Base-by-base conservation (phyloP, 345 rosid genomes). In the Salix suchowensis region DNA sequence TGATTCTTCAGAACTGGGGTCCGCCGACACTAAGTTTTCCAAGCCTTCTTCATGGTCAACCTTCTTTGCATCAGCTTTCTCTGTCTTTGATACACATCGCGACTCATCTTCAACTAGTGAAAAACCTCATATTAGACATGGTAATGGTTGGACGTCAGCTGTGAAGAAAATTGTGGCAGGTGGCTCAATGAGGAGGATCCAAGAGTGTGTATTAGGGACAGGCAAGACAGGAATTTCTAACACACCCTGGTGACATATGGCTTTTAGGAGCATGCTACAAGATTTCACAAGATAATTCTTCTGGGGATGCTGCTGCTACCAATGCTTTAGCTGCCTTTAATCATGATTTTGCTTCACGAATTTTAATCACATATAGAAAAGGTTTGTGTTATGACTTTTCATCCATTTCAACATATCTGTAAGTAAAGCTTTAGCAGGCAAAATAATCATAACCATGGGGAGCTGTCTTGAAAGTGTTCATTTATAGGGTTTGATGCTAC, bases 311-410 rank as follows among this genome's bases (percentile, higher is more conserved):
- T 28, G 84, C 74, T 68, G 74, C 73, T 71, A 73, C 54, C 76
- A 80, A 80, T 78, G 91, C 84, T 42, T 82, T 91, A 78, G 85
- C 87, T 28, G 91, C 85, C 58, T 89, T 96, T 36, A 82, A 83
- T 60, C 88, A 65, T 28, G 98, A 96, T 77, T 91, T 89, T 84
- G 88, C 96, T 18, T 96, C 99, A 6, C 86, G 90, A 79, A 89
- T 96, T 83, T 54, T 91, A 76, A 80, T 92, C 70, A 89, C 98
- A 4, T 96, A 96, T 80, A 93, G 99, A 71, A 91, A 84, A 96
- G 99, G 99, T 95, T 60, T 78, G 85, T 80, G 7, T 70, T 15
- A 23, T 71, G 70, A 44, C 64, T 37, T 23, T 21, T 67, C 34
- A 34, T 62, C 62, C n/a, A 16, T 79, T 54, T 23, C 37, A 52